Evolutionary conservation across 73 alveolate species (phyloP), one percentile per base, ranked within the genome.

Genomic region (Paramecium bursaria): DNA sequence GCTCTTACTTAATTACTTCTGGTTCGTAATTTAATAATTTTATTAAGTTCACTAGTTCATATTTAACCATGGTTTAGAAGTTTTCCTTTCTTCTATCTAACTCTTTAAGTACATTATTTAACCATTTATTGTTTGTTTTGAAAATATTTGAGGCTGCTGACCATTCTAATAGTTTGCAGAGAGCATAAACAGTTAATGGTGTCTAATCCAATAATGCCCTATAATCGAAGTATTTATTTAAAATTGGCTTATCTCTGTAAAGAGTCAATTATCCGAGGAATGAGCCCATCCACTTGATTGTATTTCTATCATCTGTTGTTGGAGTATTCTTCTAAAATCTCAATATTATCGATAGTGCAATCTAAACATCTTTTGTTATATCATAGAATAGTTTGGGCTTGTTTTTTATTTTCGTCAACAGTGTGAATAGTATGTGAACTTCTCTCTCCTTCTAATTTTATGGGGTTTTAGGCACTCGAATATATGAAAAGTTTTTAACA

Each of bases 211-310:
- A 85, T 73, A 94, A 87, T 46, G 91, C 90, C 86, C 95, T 95
- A 47, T 95, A 86, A 86, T 96, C 98, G 29, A 96, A 57, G 50
- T 94, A 95, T 79, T 91, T 92, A 22, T 91, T 90, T 47, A 94
- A 80, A 57, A 96, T 82, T 23, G 99, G 99, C 86, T 91, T 90
- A 55, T 92, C 92, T 54, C 93, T 75, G 2, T 87, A 91, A 25
- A 96, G 82, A 17, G 99, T 96, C 42, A 94, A 51, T 22, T 85
- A 74, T 6, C 99, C 99, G 1, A 96, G 50, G 90, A 93, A 95
- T 31, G 82, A 31, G 3, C 98, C 98, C 51, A 96, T 86, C 74
- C 85, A 93, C 74, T 74, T 86, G 10, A 95, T 75, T 54, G 67
- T 50, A 4, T 52, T 73, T 87, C 88, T 86, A 42, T 92, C 97